Base-by-base conservation (phyloP, 495 filamentous ascomycete genomes). In the Talaromyces borbonicus region DNA sequence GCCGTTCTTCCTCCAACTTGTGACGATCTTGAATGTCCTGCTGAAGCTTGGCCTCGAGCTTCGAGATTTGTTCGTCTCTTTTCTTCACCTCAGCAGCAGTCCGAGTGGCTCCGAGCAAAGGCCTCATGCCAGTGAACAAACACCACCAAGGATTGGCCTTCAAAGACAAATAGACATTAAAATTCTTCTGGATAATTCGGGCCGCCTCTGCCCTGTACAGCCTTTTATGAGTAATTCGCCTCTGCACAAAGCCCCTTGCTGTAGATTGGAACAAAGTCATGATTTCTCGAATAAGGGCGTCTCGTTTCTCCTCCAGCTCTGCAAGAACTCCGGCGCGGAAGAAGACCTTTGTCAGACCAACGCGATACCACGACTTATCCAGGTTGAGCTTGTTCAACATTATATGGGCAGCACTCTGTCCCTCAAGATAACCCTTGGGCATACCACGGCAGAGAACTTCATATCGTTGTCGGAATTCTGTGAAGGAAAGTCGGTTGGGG, bases 311-410 rank as follows among this genome's bases (percentile, higher is more conserved):
- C 74, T 99, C 93, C 24, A 99, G 72, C 53, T 97, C 93, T 19
- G 93, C 93, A 18, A 99, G 75, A 5, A 99, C 92, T 44, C 93
- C 93, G 38, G 93, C 90, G 46, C 92, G 73, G 72, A 99, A 99
- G 68, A 99, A 99, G 6, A 99, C 90, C 56, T 99, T 99, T 18
- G 93, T 96, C 26, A 95, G 66, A 38, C 93, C 93, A 48, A 99
- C 87, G 19, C 93, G 85, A 63, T 92, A 99, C 35, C 93, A 77
- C 2, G 86, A 71, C 48, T 68, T 76, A 57, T 99, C 92, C 55
- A 97, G 72, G 14, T 78, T 79, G 4, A 99, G 76, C 62, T 85
- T 89, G 42, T 95, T 85, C 4, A 99, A 73, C 79, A 99, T 96
- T 18, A 89, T 77, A 24, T 77, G 79, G 22, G 88, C 85, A 1